These are phyloP conservation scores for Termitomyces sp. DNA, from an alignment of 768 basidiomycete species.

Conservation along the genomic window DNA sequence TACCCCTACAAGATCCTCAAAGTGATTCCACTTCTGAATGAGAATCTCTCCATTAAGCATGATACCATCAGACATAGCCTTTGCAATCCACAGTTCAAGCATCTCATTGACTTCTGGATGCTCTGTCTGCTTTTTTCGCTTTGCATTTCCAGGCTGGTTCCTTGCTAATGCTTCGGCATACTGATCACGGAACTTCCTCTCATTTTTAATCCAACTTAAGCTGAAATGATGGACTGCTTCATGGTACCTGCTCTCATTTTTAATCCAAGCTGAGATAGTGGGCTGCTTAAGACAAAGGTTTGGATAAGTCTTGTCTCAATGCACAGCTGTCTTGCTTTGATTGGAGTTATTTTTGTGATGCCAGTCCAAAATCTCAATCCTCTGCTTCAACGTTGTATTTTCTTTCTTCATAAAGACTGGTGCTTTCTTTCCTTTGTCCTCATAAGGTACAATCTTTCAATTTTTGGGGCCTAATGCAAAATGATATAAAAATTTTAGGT, in stretches of 20 bases:
- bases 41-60: too few species aligned
- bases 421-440: neutral
- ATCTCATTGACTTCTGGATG: conserved; percentile 6
- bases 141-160: neutral
- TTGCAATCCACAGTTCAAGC: conserved; percentile 6
- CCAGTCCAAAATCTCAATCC: neutral
- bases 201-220: neutral
- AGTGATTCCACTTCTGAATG: too few species aligned
- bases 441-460: neutral
- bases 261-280: neutral
- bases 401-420: neutral
- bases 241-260: neutral
- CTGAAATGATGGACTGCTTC: neutral
- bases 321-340: neutral
- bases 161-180: neutral
- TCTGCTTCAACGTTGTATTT: neutral
- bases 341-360: neutral
- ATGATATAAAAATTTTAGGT: too few species aligned
- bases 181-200: neutral
- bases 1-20: too few species aligned
- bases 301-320: neutral
- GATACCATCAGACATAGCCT: conserved; percentile 23
- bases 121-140: neutral
- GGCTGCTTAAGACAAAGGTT: neutral
- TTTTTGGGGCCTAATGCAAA: neutral